Evolutionary conservation across 768 basidiomycete species (phyloP), one percentile per base, ranked within the genome.

Genomic region (Hygrocybe punicea): DNA sequence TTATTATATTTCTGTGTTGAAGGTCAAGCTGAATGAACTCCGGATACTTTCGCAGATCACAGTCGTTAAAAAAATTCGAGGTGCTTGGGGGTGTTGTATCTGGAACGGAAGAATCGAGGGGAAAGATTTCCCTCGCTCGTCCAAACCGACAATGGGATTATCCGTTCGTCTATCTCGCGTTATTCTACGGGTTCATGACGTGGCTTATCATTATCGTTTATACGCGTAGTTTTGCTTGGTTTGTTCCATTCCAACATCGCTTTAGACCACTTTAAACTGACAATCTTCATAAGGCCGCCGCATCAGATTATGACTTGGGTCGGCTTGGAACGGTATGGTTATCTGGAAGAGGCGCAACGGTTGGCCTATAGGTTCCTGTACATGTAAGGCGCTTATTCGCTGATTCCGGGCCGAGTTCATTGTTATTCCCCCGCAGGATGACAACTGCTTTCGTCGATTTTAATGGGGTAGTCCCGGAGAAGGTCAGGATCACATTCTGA

Each of bases 301-400:
- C 94, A 98, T 71, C 96, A 98, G 72, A 97, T 98, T 67, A 98
- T 98, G 91, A 78, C 89, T 2, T 99, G 96, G 96, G 93, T 98
- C 52, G 96, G 94, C 40, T 79, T 98, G 21, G 93, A 97, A 63
- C 86, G 96, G 53, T 99, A 99, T 67, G 96, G 96, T 2, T 97
- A 93, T 70, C 76, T 90, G 3, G 91, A 96, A 60, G 94, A 97
- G 60, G 91, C 94, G 1, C 93, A 96, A 61, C 82, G 97, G 47
- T 75, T 98, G 49, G 87, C 96, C 1, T 99, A 99, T 73, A 81
- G 96, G 52, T 99, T 91, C 84, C 81, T 97, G n/a, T 98, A 98
- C 77, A 97, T 99, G 95, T 93, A 60, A 17, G 69, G 65, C 23
- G 33, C 16, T 19, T 36, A 29, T 16, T 59, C 25, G 21, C 37